Percentiles rank a stretch among this genome's conserved stretches.
Evolutionary conservation across 148 eudicot species (phyloP).

Genomic region (Gaultheria prostrata): DNA sequence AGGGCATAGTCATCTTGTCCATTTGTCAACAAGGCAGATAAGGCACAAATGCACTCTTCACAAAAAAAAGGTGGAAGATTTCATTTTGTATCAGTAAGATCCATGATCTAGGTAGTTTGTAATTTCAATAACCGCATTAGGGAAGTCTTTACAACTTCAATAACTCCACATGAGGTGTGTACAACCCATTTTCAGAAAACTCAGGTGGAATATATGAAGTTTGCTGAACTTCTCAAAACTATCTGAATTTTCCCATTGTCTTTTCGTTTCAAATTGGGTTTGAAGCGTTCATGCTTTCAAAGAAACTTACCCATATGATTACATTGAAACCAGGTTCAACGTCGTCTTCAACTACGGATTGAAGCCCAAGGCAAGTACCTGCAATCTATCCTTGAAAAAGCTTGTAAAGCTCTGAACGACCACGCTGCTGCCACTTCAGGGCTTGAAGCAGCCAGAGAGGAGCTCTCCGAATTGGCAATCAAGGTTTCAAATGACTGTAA

Average conservation of each 20-base stretch:
- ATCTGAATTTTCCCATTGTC: not conserved
- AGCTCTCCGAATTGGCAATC: slow-evolving; percentile 58
- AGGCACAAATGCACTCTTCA: not conserved
- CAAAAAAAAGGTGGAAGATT: not conserved
- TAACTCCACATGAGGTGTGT: not conserved
- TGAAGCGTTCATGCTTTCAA: not conserved
- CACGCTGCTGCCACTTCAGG: slow-evolving; percentile 46
- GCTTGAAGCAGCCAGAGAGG: slow-evolving; percentile 58
- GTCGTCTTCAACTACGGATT: slow-evolving; percentile 61
- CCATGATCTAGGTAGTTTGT: not conserved
- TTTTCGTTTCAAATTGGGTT: not conserved
- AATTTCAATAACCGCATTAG: too few relatives aligned
- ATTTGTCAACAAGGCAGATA: not conserved
- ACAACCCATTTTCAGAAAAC: not conserved
- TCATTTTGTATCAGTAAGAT: not conserved
- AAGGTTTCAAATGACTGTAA: slow-evolving; percentile 41
- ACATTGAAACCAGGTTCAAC: slow-evolving; percentile 52
- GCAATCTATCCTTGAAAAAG: slow-evolving; percentile 74
- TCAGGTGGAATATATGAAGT: not conserved
- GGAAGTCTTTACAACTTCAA: not conserved
- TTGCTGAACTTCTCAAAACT: not conserved
- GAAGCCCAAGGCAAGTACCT: slow-evolving; percentile 78
- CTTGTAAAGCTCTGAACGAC: slow-evolving; percentile 58
- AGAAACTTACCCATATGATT: not conserved
- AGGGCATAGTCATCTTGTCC: not conserved